phyloP scores from a whole-genome alignment of 2,329 filamentous ascomycete species.

The Thelonectria discophora region DNA sequence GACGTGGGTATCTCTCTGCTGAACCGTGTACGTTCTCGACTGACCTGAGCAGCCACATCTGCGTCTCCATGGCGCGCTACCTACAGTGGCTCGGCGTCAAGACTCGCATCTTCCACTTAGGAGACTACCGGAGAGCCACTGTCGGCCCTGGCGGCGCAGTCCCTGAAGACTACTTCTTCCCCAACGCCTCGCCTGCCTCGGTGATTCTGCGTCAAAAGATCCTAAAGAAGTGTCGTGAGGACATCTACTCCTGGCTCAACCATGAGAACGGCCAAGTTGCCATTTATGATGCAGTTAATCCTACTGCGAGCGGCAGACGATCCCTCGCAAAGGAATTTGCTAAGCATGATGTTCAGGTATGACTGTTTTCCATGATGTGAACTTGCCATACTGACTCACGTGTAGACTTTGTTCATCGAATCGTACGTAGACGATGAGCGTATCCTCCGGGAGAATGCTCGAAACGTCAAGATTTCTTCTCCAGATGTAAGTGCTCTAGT shows the following conservation, averaged over 20 bases:
- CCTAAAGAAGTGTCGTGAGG: conserved; percentile 94
- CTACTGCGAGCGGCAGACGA: conserved; percentile 80
- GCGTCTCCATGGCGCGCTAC: conserved; percentile 93
- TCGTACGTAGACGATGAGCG: conserved; percentile 92
- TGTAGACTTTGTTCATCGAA: conserved; percentile 92
- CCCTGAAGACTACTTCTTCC: conserved; percentile 97
- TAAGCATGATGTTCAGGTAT: conserved; percentile 93
- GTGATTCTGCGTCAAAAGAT: conserved; percentile 98
- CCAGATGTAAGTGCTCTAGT: conserved; percentile 75
- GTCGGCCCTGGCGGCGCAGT: conserved; percentile 84
- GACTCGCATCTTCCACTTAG: conserved; percentile 95
- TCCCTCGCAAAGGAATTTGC: conserved; percentile 94
- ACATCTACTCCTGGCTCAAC: conserved; percentile 96
- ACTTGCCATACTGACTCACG: conserved; percentile 6
- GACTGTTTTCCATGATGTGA: conserved; percentile 8
- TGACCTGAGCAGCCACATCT: conserved; percentile 75
- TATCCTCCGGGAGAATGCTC: conserved; percentile 95
- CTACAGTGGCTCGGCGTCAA: conserved; percentile 97
- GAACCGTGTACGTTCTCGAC: conserved; percentile 8
- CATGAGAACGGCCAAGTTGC: conserved; percentile 98
- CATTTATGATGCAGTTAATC: conserved; percentile 98
- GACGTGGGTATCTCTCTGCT: conserved; percentile 67
- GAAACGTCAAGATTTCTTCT: conserved; percentile 96
- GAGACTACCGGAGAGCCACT: conserved; percentile 93
- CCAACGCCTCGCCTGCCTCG: conserved; percentile 90